Evolutionary conservation across 2,329 filamentous ascomycete genomes (phyloP), one percentile per base, ranked within the genome.

Genomic region (Exophiala calicioides): DNA sequence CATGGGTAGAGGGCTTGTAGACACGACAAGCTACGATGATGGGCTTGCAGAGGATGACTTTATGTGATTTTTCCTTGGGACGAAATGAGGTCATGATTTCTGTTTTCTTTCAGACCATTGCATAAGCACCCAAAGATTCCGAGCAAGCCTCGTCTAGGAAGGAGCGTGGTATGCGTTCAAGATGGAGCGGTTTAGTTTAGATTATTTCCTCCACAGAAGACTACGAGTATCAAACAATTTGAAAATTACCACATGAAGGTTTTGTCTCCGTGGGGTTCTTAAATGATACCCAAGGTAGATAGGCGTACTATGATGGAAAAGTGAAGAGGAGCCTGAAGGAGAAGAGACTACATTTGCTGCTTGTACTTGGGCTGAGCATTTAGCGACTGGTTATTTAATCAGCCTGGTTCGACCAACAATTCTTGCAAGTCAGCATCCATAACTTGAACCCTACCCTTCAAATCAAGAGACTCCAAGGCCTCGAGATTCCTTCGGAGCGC

Each of bases 1-100:
- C 70, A 67, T 61, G 66, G 60, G 69, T 76, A 60, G 77, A 77
- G 66, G 53, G 55, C 71, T 72, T 38, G 77, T 82, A 12, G 91
- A 97, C 68, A 82, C 81, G n/a, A 80, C 78, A 46, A 75, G 81
- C 36, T 95, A 97, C 63, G 86, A 90, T 44, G 86, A 88, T 51
- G 91, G 88, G 71, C 88, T 76, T 77, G 89, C 84, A 42, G 71
- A 74, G 54, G 71, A 71, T 59, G 71, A 74, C 53, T 74, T 74
- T 56, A 74, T 74, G 71, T 74, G 66, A 71, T 44, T 36, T 13
- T 9, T 31, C 21, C 21, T 31, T 44, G 26, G 23, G 20, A 27
- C 16, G 15, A 27, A 30, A 31, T 27, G 18, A 15, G 10, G 15
- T 20, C 32, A 20, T 16, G 9, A 16, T 30, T 19, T 29, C 12